Percentiles rank a stretch among this genome's conserved stretches.
Conservation (phyloP, 257 asterid genomes). For the Hygrophila difformis region DNA sequence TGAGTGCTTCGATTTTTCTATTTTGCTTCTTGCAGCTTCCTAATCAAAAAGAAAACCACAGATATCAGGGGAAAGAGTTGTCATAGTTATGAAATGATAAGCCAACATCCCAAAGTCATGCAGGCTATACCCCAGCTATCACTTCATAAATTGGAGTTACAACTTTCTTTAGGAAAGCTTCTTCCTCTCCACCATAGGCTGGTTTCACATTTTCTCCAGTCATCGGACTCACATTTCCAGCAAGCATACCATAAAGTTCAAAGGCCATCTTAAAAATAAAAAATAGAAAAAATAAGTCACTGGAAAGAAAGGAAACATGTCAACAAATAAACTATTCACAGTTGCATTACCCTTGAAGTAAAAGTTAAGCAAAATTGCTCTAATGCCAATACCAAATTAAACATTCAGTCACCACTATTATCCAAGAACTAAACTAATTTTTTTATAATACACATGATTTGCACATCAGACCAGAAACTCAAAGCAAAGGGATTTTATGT, state of each 20-base stretch:
- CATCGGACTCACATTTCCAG: slow-evolving; percentile 96
- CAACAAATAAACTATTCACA: no score
- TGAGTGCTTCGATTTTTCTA: slow-evolving; percentile 83
- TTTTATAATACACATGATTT: no score
- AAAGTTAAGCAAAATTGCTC: no score
- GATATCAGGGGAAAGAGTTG: slow-evolving; percentile 4
- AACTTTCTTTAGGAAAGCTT: slow-evolving; percentile 81
- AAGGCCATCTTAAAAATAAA: slow-evolving; percentile 71
- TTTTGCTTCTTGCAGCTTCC: slow-evolving; percentile 93
- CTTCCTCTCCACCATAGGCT: slow-evolving; percentile 99
- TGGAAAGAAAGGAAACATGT: no score
- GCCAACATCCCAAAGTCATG: neutral
- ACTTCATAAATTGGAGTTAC: slow-evolving; percentile 96
- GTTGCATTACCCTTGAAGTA: no score
- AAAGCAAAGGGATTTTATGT: no score
- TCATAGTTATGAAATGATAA: slow-evolving; percentile 1
- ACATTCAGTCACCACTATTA: no score
- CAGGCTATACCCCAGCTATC: slow-evolving; percentile 69
- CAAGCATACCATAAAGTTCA: slow-evolving; percentile 97
- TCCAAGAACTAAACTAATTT: no score
- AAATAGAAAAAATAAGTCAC: neutral
- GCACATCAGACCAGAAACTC: no score
- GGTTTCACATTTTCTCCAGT: slow-evolving; percentile 99
- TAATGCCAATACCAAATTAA: no score
- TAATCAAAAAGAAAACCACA: slow-evolving; percentile 13